Conservation (phyloP, 2,329 filamentous ascomycete species). For the Tolypocladium nubicola region DNA sequence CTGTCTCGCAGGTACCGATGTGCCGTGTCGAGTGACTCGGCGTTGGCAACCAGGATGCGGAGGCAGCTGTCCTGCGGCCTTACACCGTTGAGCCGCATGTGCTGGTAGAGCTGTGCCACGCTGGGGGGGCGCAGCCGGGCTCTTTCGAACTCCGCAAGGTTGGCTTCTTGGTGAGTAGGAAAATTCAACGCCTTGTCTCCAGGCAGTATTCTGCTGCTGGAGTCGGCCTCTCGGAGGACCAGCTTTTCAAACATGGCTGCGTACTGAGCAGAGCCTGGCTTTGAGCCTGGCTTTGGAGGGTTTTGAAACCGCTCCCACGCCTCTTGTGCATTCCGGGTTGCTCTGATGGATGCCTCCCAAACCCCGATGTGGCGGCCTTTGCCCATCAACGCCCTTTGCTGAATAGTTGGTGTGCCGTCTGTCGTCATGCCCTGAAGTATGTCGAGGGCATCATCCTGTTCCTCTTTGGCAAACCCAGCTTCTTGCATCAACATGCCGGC, state of each 20-base stretch:
- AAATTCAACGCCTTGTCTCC: slow-evolving; percentile 49
- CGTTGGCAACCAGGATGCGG: slow-evolving; percentile 42
- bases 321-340: slow-evolving; percentile 50
- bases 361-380: slow-evolving; percentile 9
- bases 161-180: slow-evolving; percentile 27
- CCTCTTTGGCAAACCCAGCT: slow-evolving; percentile 39
- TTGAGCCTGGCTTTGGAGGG: slow-evolving; percentile 20
- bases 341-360: slow-evolving; percentile 47
- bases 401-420: slow-evolving; percentile 45
- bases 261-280: slow-evolving; percentile 36
- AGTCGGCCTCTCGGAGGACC: slow-evolving; percentile 19
- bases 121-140: slow-evolving; percentile 51
- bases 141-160: slow-evolving; percentile 54
- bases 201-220: slow-evolving; percentile 28
- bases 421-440: slow-evolving; percentile 41
- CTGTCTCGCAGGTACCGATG: slow-evolving; percentile 39
- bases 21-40: slow-evolving; percentile 34
- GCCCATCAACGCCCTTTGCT: slow-evolving; percentile 23
- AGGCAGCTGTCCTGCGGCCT: slow-evolving; percentile 39
- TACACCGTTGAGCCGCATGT: slow-evolving; percentile 42
- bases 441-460: slow-evolving; percentile 37
- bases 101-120: slow-evolving; percentile 44
- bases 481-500: slow-evolving; percentile 44
- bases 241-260: slow-evolving; percentile 52
- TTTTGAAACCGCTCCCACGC: slow-evolving; percentile 44